Conservation (phyloP, 2,329 filamentous ascomycete genomes). For the Remersonia thermophila region DNA sequence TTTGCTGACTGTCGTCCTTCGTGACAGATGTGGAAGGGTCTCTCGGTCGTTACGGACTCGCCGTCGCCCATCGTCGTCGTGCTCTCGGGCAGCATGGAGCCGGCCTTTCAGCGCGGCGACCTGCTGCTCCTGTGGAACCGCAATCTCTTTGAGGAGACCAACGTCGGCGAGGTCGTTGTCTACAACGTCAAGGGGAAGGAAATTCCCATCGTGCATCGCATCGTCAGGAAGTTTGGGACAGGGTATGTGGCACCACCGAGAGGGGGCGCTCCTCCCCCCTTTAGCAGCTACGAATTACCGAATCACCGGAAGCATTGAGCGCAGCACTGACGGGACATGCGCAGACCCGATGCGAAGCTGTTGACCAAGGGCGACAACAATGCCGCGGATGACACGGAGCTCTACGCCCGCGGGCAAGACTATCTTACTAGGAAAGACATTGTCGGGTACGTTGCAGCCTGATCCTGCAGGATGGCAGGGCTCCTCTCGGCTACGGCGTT, state of each 20-base stretch:
- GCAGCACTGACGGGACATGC: background rate
- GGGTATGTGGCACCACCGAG: constrained; percentile 32
- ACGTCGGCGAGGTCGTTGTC: constrained; percentile 39
- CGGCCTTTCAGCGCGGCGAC: constrained; percentile 68
- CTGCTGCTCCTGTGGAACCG: constrained; percentile 68
- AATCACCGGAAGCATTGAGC: too few relatives aligned
- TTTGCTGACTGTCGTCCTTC: constrained; percentile 15
- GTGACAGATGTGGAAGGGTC: constrained; percentile 67
- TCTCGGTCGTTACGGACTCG: constrained; percentile 66
- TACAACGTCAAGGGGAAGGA: constrained; percentile 84
- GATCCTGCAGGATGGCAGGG: too few relatives aligned
- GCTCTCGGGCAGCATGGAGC: constrained; percentile 75
- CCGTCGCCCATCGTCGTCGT: constrained; percentile 72
- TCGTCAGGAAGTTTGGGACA: constrained; percentile 61
- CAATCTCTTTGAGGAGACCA: constrained; percentile 42
- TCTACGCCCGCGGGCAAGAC: constrained; percentile 73
- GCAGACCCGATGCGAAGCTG: constrained; percentile 50
- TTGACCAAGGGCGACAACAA: constrained; percentile 99
- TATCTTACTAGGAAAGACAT: constrained; percentile 81
- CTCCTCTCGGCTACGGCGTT: too few relatives aligned
- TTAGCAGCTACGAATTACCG: too few relatives aligned
- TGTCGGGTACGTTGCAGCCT: constrained; percentile 49
- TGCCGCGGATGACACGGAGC: constrained; percentile 78
- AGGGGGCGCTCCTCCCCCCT: too few relatives aligned
- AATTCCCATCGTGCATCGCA: constrained; percentile 91